phyloP scores from a whole-genome alignment of 176 grass and related monocot species.

The Bonia amplexicaulis region DNA sequence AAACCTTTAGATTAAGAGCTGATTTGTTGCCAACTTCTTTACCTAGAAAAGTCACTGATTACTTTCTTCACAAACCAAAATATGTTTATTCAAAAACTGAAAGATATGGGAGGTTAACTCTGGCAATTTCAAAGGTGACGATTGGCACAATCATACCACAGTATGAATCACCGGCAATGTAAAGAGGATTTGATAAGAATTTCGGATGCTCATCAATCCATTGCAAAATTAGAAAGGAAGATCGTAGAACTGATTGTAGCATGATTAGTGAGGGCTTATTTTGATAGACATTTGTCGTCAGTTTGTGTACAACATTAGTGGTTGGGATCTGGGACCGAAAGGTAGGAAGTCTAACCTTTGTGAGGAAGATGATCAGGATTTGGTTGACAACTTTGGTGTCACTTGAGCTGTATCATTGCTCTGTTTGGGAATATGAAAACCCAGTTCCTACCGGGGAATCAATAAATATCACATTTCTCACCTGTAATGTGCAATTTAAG shows the following conservation, averaged over 20 bases:
- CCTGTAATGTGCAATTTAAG: background rate
- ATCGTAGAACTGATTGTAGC: background rate
- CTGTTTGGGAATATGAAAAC: conserved; percentile 51
- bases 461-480: conserved; percentile 63
- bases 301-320: background rate
- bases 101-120: background rate
- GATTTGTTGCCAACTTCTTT: conserved; percentile 15
- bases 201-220: conserved; percentile 54
- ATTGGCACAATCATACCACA: too few relatives aligned
- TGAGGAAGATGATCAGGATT: conserved; percentile 45
- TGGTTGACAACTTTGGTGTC: conserved; percentile 41
- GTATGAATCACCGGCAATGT: conserved; percentile 72
- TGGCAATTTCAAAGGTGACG: too few relatives aligned
- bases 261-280: background rate
- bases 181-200: conserved; percentile 62
- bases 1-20: conserved; percentile 54
- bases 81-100: background rate
- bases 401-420: conserved; percentile 25
- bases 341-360: conserved; percentile 30
- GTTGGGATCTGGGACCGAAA: background rate
- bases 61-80: background rate
- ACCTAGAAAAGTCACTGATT: conserved; percentile 4
- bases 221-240: conserved; percentile 8
- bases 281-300: background rate
- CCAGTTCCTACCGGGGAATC: conserved; percentile 64